phyloP scores from a whole-genome alignment of 169 alveolate genomes.

The Plasmodium vinckei region DNA sequence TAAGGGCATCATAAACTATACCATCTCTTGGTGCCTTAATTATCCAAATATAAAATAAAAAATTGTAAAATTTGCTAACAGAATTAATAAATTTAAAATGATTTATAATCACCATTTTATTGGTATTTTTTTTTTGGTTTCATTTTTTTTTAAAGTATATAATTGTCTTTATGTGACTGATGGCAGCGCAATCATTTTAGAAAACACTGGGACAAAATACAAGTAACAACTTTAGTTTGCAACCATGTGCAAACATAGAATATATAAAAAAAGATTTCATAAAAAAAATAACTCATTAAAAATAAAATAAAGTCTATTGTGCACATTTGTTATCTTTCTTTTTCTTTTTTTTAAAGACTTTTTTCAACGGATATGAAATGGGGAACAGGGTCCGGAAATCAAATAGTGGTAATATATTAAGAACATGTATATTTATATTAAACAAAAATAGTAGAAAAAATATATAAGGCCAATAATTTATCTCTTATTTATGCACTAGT shows the following conservation, averaged over 20 bases:
- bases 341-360: constrained; percentile 29
- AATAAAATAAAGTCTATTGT: too few relatives aligned
- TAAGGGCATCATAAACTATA: neutral
- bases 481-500: too few relatives aligned
- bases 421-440: neutral
- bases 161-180: constrained; percentile 64
- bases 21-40: neutral
- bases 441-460: neutral
- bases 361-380: constrained; percentile 74
- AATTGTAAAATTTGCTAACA: neutral
- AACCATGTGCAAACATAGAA: neutral
- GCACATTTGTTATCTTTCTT: neutral
- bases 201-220: constrained; percentile 53
- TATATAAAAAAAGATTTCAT: neutral
- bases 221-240: constrained; percentile 15
- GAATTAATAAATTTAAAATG: constrained; percentile 43
- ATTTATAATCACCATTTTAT: constrained; percentile 10
- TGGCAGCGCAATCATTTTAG: constrained; percentile 73
- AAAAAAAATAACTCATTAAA: too few relatives aligned
- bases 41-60: constrained; percentile 1
- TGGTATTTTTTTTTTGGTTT: constrained; percentile 6
- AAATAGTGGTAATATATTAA: constrained; percentile 47
- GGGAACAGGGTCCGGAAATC: constrained; percentile 75
- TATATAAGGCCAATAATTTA: too few relatives aligned
- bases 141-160: constrained; percentile 22